Conservation (phyloP, 345 rosid genomes). For the Sonneratia alba region DNA sequence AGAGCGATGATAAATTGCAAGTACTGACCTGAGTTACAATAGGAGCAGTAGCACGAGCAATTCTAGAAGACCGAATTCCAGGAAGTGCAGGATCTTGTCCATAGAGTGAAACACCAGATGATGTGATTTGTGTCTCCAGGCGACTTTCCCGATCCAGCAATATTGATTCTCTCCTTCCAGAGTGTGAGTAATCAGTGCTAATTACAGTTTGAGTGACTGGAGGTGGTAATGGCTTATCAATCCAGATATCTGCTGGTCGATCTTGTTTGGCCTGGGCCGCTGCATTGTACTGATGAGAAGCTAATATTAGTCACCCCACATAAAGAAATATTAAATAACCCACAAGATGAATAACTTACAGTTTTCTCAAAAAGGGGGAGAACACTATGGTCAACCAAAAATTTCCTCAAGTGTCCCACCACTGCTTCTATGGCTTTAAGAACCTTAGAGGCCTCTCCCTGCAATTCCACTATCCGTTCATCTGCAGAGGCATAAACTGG, state of each 20-base stretch:
- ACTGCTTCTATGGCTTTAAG: slow-evolving; percentile 58
- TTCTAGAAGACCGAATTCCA: slow-evolving; percentile 36
- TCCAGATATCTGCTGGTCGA: slow-evolving; percentile 40
- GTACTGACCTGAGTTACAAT: slow-evolving; percentile 47
- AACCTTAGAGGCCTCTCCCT: slow-evolving; percentile 63
- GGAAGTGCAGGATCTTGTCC: slow-evolving; percentile 49
- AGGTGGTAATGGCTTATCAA: slow-evolving; percentile 35
- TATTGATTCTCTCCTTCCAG: slow-evolving; percentile 45
- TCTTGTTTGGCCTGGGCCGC: slow-evolving; percentile 38
- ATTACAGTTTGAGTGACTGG: slow-evolving; percentile 21
- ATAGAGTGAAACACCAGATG: slow-evolving; percentile 44
- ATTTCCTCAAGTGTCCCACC: slow-evolving; percentile 67
- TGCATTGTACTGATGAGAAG: slow-evolving; percentile 30
- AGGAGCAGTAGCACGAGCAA: slow-evolving; percentile 43
- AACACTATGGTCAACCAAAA: slow-evolving; percentile 68
- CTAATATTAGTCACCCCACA: slow-evolving; percentile 5
- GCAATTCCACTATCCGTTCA: slow-evolving; percentile 65
- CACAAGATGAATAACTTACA: slow-evolving; percentile 30
- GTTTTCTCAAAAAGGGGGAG: slow-evolving; percentile 70
- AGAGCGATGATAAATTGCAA: neutral
- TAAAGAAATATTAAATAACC: slow-evolving; percentile 1
- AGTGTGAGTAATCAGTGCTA: slow-evolving; percentile 34
- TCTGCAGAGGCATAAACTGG: slow-evolving; percentile 48
- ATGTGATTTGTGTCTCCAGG: slow-evolving; percentile 36
- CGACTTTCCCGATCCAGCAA: slow-evolving; percentile 45